These are phyloP conservation scores for Calonectria multiphialidica DNA, from an alignment of 2,329 filamentous ascomycete species.

Conservation along the genomic window DNA sequence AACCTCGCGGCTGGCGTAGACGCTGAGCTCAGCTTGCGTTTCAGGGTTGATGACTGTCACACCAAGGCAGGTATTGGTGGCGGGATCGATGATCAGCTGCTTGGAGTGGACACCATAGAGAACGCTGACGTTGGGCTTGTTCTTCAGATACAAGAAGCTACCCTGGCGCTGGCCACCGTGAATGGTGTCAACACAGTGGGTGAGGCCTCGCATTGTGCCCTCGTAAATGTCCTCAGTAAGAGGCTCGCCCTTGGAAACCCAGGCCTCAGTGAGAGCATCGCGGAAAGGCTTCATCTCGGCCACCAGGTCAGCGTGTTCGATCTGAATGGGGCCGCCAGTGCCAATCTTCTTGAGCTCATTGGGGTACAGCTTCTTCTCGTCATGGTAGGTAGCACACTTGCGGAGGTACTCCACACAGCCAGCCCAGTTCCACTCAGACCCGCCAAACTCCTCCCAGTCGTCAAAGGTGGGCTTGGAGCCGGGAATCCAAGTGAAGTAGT, in stretches of 20 bases:
- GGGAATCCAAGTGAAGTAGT: conserved; percentile 74
- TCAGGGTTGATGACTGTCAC: conserved; percentile 57
- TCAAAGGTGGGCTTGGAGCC: conserved; percentile 71
- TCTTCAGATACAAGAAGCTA: conserved; percentile 62
- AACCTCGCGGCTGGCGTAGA: conserved; percentile 62
- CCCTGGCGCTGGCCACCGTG: conserved; percentile 66
- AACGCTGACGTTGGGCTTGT: conserved; percentile 67
- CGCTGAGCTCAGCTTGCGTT: conserved; percentile 51
- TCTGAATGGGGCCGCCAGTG: conserved; percentile 60
- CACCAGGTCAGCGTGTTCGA: conserved; percentile 66
- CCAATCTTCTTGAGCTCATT: conserved; percentile 64
- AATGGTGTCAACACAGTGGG: conserved; percentile 66
- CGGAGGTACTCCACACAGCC: conserved; percentile 61
- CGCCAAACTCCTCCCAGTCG: conserved; percentile 78
- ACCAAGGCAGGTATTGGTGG: conserved; percentile 54
- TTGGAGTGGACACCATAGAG: conserved; percentile 62
- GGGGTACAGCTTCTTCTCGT: conserved; percentile 61
- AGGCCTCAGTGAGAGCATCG: conserved; percentile 62
- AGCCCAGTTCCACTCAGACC: conserved; percentile 72
- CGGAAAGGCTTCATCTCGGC: conserved; percentile 65
- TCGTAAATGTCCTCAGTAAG: conserved; percentile 68
- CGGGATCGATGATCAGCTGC: conserved; percentile 62
- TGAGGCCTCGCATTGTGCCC: conserved; percentile 66
- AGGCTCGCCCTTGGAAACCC: conserved; percentile 63
- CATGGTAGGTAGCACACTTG: conserved; percentile 68